Base-by-base conservation (phyloP, 352 stramenopile genomes). In the Phytopythium kandeliae region DNA sequence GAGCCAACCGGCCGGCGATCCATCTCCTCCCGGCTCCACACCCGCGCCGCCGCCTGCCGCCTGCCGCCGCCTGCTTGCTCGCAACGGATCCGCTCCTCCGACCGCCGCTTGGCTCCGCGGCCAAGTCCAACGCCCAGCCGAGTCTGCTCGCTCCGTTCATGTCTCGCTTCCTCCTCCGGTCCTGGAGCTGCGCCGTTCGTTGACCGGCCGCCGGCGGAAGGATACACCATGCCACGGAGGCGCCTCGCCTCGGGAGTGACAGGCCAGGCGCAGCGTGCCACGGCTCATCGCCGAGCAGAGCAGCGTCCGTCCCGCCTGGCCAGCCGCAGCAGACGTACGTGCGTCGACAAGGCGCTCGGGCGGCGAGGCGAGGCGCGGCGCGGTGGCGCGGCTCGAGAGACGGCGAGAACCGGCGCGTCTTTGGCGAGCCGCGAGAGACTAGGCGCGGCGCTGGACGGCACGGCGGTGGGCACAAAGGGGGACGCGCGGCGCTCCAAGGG, bases 171-270 rank as follows among this genome's bases (percentile, higher is more conserved):
- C 4, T 30, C 19, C n/a, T n/a, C n/a, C n/a, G n/a, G n/a, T n/a
- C n/a, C n/a, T n/a, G n/a, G n/a, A n/a, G n/a, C 38, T 1, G 6
- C 38, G 2, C 19, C 13, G 17, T 47, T 25, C 21, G 21, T 25
- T 30, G 21, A 25, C 13, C 25, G n/a, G 25, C 22, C 6, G 4
- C 12, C 38, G 10, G 7, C 4, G 10, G 26, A 24, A 48, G 42
- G 42, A 48, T 48, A 48, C 42, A 48, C 25, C 42, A 33, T 48
- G 42, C 42, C 42, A 48, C 42, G 35, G 42, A n/a, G n/a, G n/a
- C n/a, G n/a, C n/a, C n/a, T n/a, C n/a, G n/a, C n/a, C n/a, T n/a
- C n/a, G n/a, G n/a, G n/a, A n/a, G n/a, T n/a, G n/a, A n/a, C 42
- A 9, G 35, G 42, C 35, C 42, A 48, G 42, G 25, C 42, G 35